Conservation (phyloP, 2,329 filamentous ascomycete genomes). For the Cladosporium sp. region DNA sequence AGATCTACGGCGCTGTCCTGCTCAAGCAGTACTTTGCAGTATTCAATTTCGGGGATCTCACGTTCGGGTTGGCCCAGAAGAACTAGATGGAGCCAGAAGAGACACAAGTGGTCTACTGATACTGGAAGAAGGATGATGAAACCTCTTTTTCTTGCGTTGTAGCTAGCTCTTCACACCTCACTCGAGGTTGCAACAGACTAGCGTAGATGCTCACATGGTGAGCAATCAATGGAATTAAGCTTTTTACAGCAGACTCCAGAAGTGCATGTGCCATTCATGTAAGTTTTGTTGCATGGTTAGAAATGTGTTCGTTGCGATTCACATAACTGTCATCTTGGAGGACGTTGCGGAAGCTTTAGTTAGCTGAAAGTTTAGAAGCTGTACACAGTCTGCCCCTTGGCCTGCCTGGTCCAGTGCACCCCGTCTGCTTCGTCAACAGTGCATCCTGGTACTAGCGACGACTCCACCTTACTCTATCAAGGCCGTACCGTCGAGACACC, state of each 20-base stretch:
- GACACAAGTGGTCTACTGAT: background rate
- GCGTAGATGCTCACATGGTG: background rate
- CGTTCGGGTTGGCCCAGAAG: conserved; percentile 55
- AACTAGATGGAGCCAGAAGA: background rate
- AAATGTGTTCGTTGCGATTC: background rate
- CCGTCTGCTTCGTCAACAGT: no score
- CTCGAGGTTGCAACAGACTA: background rate
- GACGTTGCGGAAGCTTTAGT: background rate
- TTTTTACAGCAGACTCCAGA: background rate
- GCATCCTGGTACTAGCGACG: background rate
- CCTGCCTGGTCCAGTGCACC: background rate
- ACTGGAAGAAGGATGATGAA: background rate
- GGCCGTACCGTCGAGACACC: no score
- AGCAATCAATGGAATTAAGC: background rate
- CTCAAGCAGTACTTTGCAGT: conserved; percentile 63
- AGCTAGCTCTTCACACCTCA: background rate
- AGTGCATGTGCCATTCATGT: background rate
- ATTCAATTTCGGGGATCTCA: conserved; percentile 57
- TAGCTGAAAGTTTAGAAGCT: background rate
- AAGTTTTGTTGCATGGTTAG: background rate
- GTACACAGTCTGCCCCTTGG: no score
- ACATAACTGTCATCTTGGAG: background rate
- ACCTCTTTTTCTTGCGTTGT: background rate
- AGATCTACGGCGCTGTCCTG: conserved; percentile 66
- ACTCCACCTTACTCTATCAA: background rate